phyloP scores from a whole-genome alignment of 2,329 filamentous ascomycete species.

The Fusarium sp. region DNA sequence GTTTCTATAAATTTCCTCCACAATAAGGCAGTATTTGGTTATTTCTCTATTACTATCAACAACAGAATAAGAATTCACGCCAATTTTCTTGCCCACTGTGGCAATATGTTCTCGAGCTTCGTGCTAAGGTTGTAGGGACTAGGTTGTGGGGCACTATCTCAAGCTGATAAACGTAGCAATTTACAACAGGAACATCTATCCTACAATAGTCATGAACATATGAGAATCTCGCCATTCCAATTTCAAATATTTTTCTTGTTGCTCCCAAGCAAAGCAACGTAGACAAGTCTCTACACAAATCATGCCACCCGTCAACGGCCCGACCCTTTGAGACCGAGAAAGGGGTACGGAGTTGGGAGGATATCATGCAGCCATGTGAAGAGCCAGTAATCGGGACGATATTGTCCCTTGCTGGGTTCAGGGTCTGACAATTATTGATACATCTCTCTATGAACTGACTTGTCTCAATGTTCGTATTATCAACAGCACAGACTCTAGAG shows the following conservation, averaged over 20 bases:
- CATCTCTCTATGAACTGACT: slow-evolving; percentile 6
- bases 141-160: slow-evolving; percentile 3
- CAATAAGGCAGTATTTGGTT: background rate
- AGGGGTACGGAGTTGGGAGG: slow-evolving; percentile 11
- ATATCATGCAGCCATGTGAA: slow-evolving; percentile 21
- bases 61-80: background rate
- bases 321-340: slow-evolving; percentile 24
- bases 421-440: background rate
- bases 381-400: background rate
- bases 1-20: background rate
- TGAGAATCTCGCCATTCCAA: slow-evolving; percentile 4
- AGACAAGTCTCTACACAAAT: background rate
- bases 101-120: slow-evolving; percentile 5
- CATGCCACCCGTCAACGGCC: slow-evolving; percentile 28
- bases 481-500: background rate
- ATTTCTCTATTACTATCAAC: background rate
- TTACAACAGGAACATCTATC: background rate
- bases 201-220: background rate
- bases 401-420: slow-evolving; percentile 12
- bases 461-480: slow-evolving; percentile 1
- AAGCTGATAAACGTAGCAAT: background rate
- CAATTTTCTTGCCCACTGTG: background rate
- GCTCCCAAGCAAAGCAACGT: background rate
- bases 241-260: background rate
- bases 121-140: slow-evolving; percentile 5